Conservation (phyloP, 306 rosid genomes). For the Mimosa bimucronata region DNA sequence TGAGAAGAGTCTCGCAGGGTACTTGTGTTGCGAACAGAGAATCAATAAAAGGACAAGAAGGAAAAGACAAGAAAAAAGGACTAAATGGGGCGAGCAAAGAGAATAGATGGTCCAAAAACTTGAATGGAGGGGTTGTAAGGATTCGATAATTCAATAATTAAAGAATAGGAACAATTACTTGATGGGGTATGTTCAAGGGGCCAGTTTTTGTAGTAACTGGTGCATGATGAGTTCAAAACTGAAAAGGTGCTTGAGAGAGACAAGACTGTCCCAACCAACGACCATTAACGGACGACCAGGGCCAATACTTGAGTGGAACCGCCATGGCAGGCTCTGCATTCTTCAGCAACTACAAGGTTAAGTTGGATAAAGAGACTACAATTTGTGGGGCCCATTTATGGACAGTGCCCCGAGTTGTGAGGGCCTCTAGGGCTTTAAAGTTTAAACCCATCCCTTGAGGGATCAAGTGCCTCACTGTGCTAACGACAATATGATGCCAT, state of each 20-base stretch:
- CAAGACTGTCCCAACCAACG: constrained; percentile 36
- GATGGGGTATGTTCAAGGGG: constrained; percentile 37
- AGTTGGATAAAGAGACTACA: constrained; percentile 33
- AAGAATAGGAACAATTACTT: not conserved
- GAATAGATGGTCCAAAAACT: constrained; percentile 38
- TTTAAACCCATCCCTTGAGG: constrained; percentile 21
- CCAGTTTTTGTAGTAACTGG: constrained; percentile 21
- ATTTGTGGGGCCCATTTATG: constrained; percentile 34
- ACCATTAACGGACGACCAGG: constrained; percentile 34
- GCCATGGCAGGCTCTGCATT: constrained; percentile 35
- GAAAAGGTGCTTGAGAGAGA: constrained; percentile 24
- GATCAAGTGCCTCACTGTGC: constrained; percentile 45
- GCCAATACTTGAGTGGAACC: constrained; percentile 46
- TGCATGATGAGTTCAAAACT: constrained; percentile 28
- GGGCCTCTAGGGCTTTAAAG: constrained; percentile 43
- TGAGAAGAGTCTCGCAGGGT: constrained; percentile 1
- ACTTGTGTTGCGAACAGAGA: not conserved
- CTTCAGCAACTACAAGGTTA: constrained; percentile 14
- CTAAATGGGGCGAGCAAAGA: constrained; percentile 24
- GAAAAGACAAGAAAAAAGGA: constrained; percentile 7
- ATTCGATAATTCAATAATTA: constrained; percentile 2
- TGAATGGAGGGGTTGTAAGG: constrained; percentile 19
- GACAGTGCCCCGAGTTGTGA: constrained; percentile 57
- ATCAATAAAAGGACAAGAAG: not conserved
- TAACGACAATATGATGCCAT: constrained; percentile 42